phyloP scores from a whole-genome alignment of 176 grass and related monocot species.

The Ensete glaucum region DNA sequence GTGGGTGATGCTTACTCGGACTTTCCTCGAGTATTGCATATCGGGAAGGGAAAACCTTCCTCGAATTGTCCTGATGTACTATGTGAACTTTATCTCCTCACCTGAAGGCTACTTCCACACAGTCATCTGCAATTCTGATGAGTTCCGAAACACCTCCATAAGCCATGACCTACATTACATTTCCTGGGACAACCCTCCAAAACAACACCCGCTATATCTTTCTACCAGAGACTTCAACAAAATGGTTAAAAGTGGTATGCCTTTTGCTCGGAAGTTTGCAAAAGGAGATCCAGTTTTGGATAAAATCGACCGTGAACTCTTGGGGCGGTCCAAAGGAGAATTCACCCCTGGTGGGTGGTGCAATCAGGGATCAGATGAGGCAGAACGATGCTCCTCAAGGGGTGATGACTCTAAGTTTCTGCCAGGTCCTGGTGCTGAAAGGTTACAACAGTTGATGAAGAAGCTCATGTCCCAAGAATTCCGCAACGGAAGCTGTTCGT shows the following conservation, averaged over 20 bases:
- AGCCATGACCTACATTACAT: slow-evolving; percentile 84
- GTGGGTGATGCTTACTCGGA: slow-evolving; percentile 75
- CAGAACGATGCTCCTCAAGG: slow-evolving; percentile 48
- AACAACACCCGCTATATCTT: slow-evolving; percentile 67
- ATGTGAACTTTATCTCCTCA: slow-evolving; percentile 81
- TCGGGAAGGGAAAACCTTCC: slow-evolving; percentile 90
- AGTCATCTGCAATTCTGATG: slow-evolving; percentile 68
- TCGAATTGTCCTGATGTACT: slow-evolving; percentile 73
- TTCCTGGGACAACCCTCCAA: slow-evolving; percentile 80
- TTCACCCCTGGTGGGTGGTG: slow-evolving; percentile 88
- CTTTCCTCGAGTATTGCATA: slow-evolving; percentile 80
- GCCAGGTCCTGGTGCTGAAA: slow-evolving; percentile 54
- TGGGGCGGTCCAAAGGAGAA: slow-evolving; percentile 45
- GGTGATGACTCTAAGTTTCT: slow-evolving; percentile 47
- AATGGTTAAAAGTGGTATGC: slow-evolving; percentile 64
- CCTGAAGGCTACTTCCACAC: slow-evolving; percentile 95
- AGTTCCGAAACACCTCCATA: slow-evolving; percentile 52
- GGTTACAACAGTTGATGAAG: slow-evolving; percentile 57
- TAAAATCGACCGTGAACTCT: slow-evolving; percentile 61
- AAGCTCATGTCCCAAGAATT: slow-evolving; percentile 58
- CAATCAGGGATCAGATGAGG: slow-evolving; percentile 33
- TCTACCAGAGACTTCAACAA: slow-evolving; percentile 59
- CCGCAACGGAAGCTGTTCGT: slow-evolving; percentile 64
- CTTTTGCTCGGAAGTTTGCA: slow-evolving; percentile 85
- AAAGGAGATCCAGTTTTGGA: slow-evolving; percentile 75